A percentile compares a stretch with the other conserved stretches of the same genome.
Evolutionary conservation across 768 basidiomycete species (phyloP).

Genomic region (Suillus cothurnatus): DNA sequence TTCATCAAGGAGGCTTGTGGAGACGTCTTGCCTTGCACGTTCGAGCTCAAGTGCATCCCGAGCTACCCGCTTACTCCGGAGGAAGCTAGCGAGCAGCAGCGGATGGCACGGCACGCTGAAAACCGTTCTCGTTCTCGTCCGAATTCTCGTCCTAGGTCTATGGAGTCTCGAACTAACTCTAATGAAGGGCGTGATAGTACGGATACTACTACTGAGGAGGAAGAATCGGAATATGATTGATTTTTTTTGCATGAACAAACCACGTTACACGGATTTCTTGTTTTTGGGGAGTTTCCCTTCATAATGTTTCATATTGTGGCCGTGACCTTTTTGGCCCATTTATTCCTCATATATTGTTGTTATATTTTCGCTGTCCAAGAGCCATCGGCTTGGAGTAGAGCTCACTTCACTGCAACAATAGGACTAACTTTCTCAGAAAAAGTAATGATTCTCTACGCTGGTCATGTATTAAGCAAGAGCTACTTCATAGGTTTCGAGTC

Average conservation of each 20-base stretch:
- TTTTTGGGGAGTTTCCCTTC: not conserved
- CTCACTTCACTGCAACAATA: not conserved
- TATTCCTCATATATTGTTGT: conserved; percentile 5
- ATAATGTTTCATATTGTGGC: not conserved
- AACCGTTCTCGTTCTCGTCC: conserved; percentile 15
- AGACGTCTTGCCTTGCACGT: conserved; percentile 56
- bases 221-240: conserved; percentile 13
- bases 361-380: not conserved
- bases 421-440: not conserved
- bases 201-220: conserved; percentile 10
- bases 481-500: not conserved
- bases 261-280: not conserved
- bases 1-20: conserved; percentile 47
- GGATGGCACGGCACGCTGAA: conserved; percentile 15
- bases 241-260: not conserved
- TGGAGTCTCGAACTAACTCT: not conserved
- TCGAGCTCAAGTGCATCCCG: conserved; percentile 55
- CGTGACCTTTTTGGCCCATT: not conserved
- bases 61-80: conserved; percentile 49
- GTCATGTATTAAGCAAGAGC: not conserved
- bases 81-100: conserved; percentile 52
- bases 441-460: not conserved
- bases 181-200: conserved; percentile 6
- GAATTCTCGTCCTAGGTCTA: conserved; percentile 10
- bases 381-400: not conserved